Conservation (phyloP, 306 rosid genomes). For the Sophora flavescens region DNA sequence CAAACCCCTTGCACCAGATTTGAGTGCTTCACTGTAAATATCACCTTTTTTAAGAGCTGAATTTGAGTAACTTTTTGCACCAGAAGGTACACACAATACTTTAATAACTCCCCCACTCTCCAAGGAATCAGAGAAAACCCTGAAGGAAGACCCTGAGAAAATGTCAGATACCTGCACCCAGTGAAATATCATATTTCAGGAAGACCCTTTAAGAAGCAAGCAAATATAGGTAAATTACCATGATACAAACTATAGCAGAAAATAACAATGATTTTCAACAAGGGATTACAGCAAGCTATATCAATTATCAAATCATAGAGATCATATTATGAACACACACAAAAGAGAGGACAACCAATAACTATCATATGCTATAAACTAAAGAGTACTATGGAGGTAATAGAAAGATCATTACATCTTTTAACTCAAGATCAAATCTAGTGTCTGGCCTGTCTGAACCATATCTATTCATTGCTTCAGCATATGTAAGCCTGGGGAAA, state of each 20-base stretch:
- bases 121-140: constrained; percentile 85
- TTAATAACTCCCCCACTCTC: constrained; percentile 77
- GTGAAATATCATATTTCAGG: constrained; percentile 29
- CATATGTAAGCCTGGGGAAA: constrained; percentile 96
- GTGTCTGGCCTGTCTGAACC: constrained; percentile 93
- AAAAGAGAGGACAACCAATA: constrained; percentile 5
- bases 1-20: constrained; percentile 94
- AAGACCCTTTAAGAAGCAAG: constrained; percentile 43
- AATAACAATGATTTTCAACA: constrained; percentile 26
- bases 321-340: not conserved
- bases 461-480: constrained; percentile 91
- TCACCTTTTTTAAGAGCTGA: constrained; percentile 92
- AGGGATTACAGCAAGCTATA: constrained; percentile 17
- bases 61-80: constrained; percentile 82
- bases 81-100: constrained; percentile 81
- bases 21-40: constrained; percentile 72
- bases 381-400: constrained; percentile 29
- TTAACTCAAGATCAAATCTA: constrained; percentile 88
- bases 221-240: constrained; percentile 18
- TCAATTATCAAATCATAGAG: constrained; percentile 1
- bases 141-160: constrained; percentile 78
- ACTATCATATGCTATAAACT: constrained; percentile 26
- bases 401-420: constrained; percentile 72
- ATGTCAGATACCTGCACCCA: constrained; percentile 82
- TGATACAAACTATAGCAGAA: constrained; percentile 31